phyloP scores from a whole-genome alignment of 2,329 filamentous ascomycete species.

The Graphilbum sp. region DNA sequence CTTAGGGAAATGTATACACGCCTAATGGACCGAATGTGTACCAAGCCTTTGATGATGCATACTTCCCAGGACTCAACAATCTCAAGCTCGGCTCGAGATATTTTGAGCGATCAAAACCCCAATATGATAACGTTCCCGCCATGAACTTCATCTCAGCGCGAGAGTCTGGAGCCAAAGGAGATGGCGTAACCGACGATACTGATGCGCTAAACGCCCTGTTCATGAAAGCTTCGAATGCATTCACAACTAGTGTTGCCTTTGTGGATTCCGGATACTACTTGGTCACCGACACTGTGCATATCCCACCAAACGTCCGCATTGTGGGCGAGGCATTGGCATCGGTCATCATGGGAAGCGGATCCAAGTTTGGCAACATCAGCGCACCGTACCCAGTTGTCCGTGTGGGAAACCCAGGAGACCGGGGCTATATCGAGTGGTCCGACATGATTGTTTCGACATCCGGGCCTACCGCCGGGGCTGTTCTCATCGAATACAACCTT shows the following conservation, averaged over 20 bases:
- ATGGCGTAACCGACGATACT: constrained; percentile 62
- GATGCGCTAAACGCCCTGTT: constrained; percentile 41
- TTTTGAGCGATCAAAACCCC: constrained; percentile 62
- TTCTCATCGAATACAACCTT: constrained; percentile 60
- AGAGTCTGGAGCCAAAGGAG: constrained; percentile 49
- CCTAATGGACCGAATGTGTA: constrained; percentile 26
- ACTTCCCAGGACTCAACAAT: constrained; percentile 29
- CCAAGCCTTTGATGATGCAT: constrained; percentile 22
- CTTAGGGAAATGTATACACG: constrained; percentile 53
- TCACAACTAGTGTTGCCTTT: constrained; percentile 32
- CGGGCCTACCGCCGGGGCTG: constrained; percentile 49
- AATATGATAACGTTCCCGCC: constrained; percentile 46
- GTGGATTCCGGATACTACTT: constrained; percentile 48
- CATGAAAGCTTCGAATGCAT: constrained; percentile 16
- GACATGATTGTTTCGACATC: constrained; percentile 57
- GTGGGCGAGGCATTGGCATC: constrained; percentile 41
- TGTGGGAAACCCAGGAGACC: constrained; percentile 41
- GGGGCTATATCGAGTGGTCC: constrained; percentile 50
- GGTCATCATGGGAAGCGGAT: constrained; percentile 39
- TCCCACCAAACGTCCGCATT: constrained; percentile 34
- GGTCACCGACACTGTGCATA: constrained; percentile 35
- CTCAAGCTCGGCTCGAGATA: constrained; percentile 40
- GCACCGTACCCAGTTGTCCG: constrained; percentile 49
- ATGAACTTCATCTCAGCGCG: constrained; percentile 54
- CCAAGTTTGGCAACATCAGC: constrained; percentile 36